Percentiles rank a stretch among this genome's conserved stretches.
Evolutionary conservation across 108 stramenopile species (phyloP).

Genomic region (Phaeodactylum tricornutum): DNA sequence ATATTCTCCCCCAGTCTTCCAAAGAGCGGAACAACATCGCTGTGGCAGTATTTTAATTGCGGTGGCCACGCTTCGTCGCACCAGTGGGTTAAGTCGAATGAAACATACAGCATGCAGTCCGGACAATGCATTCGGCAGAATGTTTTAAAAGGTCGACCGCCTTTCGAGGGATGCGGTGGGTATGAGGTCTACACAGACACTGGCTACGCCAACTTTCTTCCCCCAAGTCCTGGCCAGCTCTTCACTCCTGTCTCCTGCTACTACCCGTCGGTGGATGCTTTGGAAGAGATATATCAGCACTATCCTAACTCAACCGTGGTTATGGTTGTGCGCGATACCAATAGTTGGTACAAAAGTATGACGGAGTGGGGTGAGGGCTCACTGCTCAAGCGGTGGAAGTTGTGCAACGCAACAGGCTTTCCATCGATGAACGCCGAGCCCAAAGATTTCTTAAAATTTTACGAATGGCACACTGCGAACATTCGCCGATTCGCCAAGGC

Average conservation of each 20-base stretch:
- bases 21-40: conserved; percentile 7
- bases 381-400: conserved; percentile 2
- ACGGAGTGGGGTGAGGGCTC: conserved; percentile 7
- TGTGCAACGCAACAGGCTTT: conserved; percentile 1
- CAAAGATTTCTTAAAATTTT: conserved; percentile 16
- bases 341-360: conserved; percentile 3
- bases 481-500: conserved; percentile 36
- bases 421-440: not conserved
- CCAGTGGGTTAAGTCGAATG: conserved; percentile 1
- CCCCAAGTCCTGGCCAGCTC: too few relatives aligned
- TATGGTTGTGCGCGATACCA: conserved; percentile 3
- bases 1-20: conserved; percentile 6
- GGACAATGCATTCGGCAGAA: conserved; percentile 8
- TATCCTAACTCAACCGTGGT: conserved; percentile 13
- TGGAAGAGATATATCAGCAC: conserved; percentile 5
- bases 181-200: conserved; percentile 9
- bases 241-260: conserved; percentile 1
- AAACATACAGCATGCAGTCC: not conserved
- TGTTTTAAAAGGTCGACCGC: conserved; percentile 3
- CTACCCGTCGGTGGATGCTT: conserved; percentile 7
- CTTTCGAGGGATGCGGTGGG: conserved; percentile 8
- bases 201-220: conserved; percentile 3
- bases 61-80: too few relatives aligned
- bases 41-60: conserved; percentile 7
- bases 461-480: conserved; percentile 35